Conservation (phyloP, 441 rosid species). For the Eutrema salsugineum region DNA sequence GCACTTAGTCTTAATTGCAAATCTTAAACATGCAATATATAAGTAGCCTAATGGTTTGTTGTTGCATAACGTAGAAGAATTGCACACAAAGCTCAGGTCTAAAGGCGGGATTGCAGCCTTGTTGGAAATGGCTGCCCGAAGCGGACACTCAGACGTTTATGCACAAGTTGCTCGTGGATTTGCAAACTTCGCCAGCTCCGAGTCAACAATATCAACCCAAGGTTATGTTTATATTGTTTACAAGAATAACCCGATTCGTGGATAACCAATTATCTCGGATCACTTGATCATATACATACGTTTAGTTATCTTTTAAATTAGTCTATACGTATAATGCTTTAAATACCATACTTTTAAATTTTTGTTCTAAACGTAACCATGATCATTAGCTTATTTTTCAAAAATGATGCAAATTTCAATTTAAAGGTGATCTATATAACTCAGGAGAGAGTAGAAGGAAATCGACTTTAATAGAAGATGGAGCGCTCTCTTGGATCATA, state of each 20-base stretch:
- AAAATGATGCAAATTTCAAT: no score
- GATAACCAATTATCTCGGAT: no score
- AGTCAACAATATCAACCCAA: conserved; percentile 91
- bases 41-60: neutral
- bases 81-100: conserved; percentile 74
- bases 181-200: conserved; percentile 98
- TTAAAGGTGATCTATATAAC: neutral
- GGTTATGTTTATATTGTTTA: conserved; percentile 36
- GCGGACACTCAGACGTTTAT: conserved; percentile 90
- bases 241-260: no score
- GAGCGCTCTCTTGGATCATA: conserved; percentile 87
- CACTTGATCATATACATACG: no score
- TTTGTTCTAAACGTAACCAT: no score
- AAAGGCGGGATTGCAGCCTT: conserved; percentile 99
- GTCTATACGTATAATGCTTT: no score
- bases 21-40: neutral
- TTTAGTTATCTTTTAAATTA: no score
- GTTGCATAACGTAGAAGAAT: conserved; percentile 52
- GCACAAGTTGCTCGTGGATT: conserved; percentile 99
- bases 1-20: neutral
- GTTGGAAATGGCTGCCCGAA: conserved; percentile 81
- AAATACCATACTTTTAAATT: no score
- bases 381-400: no score
- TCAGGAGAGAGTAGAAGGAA: conserved; percentile 79
- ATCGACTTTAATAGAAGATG: conserved; percentile 90